These are phyloP conservation scores for Aureobasidium sp. DNA, from an alignment of 2,329 filamentous ascomycete genomes.

Conservation along the genomic window DNA sequence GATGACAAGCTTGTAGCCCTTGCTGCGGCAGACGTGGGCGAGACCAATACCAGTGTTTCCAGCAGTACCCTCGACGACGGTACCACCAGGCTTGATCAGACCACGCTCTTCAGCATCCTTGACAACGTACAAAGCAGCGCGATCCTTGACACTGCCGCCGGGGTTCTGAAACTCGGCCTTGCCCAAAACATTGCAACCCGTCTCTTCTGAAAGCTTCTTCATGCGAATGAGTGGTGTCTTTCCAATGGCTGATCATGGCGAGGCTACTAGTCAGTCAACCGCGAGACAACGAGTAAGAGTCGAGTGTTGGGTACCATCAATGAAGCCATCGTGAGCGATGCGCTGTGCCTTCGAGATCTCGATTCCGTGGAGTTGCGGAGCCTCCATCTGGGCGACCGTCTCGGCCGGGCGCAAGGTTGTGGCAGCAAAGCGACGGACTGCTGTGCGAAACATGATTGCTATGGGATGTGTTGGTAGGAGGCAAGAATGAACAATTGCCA, in stretches of 20 bases:
- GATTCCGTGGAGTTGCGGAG: conserved; percentile 37
- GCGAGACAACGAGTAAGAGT: not conserved
- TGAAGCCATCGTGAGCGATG: conserved; percentile 62
- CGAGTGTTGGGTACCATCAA: conserved; percentile 56
- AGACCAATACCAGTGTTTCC: conserved; percentile 98
- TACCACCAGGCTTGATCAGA: conserved; percentile 74
- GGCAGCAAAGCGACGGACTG: conserved; percentile 58
- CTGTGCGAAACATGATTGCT: conserved; percentile 57
- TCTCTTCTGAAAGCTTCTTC: conserved; percentile 79
- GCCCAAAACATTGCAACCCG: conserved; percentile 86
- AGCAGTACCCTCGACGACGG: conserved; percentile 92
- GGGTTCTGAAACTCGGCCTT: conserved; percentile 99
- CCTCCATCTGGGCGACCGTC: conserved; percentile 41
- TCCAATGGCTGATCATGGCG: conserved; percentile 65
- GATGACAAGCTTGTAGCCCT: conserved; percentile 91
- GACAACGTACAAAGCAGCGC: conserved; percentile 88
- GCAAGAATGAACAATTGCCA: not conserved
- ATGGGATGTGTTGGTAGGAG: not conserved
- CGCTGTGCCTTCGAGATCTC: conserved; percentile 74
- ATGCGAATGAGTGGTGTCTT: conserved; percentile 93
- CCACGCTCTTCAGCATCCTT: conserved; percentile 87
- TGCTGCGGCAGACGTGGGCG: conserved; percentile 87
- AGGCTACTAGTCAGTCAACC: conserved; percentile 12
- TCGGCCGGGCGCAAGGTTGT: conserved; percentile 48
- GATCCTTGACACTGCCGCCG: conserved; percentile 91